A percentile compares a stretch with the other conserved stretches of the same genome.
Evolutionary conservation across 768 basidiomycete genomes (phyloP).

Genomic region (Leccinum aurantiacum): DNA sequence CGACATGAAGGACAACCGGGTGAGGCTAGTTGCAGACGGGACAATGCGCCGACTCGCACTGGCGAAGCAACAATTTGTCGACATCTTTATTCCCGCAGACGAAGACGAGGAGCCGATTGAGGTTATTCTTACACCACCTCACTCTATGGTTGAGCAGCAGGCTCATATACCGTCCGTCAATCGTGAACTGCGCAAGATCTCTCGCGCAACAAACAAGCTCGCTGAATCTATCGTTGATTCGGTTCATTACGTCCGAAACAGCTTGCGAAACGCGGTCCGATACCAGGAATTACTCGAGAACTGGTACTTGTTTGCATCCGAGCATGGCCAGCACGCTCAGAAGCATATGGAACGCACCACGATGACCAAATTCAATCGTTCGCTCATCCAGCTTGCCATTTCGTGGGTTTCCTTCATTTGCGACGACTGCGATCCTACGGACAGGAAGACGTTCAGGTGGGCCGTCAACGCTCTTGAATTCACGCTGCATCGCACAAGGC

Average conservation of each 20-base stretch:
- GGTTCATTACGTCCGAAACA: conserved; percentile 78
- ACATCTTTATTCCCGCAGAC: conserved; percentile 59
- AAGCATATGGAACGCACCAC: conserved; percentile 79
- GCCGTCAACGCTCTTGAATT: conserved; percentile 96
- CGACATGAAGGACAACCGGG: conserved; percentile 81
- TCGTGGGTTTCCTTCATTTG: conserved; percentile 99
- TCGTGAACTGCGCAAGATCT: conserved; percentile 85
- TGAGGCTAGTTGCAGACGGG: conserved; percentile 91
- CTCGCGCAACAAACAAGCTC: conserved; percentile 83
- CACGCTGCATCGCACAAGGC: conserved; percentile 81
- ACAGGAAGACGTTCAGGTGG: conserved; percentile 96
- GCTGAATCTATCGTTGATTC: conserved; percentile 94
- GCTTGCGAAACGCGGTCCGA: conserved; percentile 56
- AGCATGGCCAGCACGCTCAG: conserved; percentile 89
- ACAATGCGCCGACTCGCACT: conserved; percentile 69
- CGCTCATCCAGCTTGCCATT: conserved; percentile 87
- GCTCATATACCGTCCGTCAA: conserved; percentile 91
- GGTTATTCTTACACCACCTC: conserved; percentile 38
- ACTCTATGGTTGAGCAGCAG: conserved; percentile 73
- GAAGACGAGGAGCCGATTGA: conserved; percentile 60
- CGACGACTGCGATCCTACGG: conserved; percentile 95
- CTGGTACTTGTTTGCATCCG: conserved; percentile 96
- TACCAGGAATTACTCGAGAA: conserved; percentile 88
- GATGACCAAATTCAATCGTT: conserved; percentile 73
- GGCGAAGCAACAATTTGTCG: conserved; percentile 76